These are phyloP conservation scores for Amauroascus niger DNA, from an alignment of 2,329 filamentous ascomycete species.

Conservation along the genomic window DNA sequence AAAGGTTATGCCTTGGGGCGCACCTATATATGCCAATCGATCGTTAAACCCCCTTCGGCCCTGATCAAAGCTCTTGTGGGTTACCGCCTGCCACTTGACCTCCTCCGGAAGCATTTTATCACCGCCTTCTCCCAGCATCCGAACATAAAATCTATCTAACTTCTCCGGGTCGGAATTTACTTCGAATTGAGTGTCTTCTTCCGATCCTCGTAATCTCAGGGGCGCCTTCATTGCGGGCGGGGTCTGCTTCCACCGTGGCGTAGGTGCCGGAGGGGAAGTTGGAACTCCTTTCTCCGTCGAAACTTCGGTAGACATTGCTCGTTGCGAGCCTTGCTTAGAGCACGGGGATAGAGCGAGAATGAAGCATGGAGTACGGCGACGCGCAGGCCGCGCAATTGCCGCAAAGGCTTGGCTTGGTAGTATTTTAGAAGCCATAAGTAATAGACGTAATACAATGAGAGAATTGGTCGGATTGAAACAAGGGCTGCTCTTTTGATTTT, in stretches of 20 bases:
- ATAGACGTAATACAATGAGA: no score
- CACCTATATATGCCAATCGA: constrained; percentile 79
- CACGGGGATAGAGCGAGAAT: constrained; percentile 19
- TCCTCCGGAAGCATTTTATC: constrained; percentile 73
- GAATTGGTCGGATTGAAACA: background rate
- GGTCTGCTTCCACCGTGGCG: constrained; percentile 62
- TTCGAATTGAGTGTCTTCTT: constrained; percentile 42
- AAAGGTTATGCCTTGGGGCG: constrained; percentile 19
- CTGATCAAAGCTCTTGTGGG: constrained; percentile 97
- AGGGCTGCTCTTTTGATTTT: background rate
- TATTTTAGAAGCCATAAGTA: constrained; percentile 16
- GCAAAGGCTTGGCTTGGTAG: constrained; percentile 15
- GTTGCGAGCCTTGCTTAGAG: constrained; percentile 21
- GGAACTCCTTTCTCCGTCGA: constrained; percentile 18
- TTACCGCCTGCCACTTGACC: constrained; percentile 91
- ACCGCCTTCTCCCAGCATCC: constrained; percentile 63
- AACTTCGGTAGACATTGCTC: constrained; percentile 22
- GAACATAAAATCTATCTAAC: constrained; percentile 68
- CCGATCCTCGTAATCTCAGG: constrained; percentile 39
- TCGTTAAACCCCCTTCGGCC: constrained; percentile 92
- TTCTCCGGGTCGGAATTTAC: constrained; percentile 64
- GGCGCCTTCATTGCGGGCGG: constrained; percentile 60
- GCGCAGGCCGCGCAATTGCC: constrained; percentile 16
- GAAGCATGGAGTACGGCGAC: constrained; percentile 21
- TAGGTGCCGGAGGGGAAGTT: constrained; percentile 27